phyloP scores from a whole-genome alignment of 2,329 filamentous ascomycete genomes.

The Fusarium sp. region DNA sequence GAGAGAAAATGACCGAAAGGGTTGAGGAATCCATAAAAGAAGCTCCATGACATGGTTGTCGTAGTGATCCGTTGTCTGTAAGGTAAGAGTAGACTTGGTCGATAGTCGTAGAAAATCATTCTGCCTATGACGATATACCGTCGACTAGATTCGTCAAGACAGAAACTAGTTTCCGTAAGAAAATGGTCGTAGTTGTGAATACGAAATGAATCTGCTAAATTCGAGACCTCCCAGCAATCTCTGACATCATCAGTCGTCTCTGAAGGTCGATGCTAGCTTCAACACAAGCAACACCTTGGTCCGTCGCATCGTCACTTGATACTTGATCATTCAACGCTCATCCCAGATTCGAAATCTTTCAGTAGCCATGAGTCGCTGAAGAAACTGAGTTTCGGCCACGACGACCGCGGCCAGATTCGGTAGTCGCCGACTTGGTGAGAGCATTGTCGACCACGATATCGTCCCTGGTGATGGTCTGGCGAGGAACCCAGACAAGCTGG shows the following conservation, averaged over 20 bases:
- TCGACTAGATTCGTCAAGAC: background rate
- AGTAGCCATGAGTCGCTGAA: background rate
- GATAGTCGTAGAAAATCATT: background rate
- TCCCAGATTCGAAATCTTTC: too few species aligned
- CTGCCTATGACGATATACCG: background rate
- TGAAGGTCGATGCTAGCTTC: background rate
- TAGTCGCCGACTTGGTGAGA: slow-evolving; percentile 32
- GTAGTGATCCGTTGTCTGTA: background rate
- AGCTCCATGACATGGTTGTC: background rate
- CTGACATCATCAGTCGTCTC: background rate
- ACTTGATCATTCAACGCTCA: background rate
- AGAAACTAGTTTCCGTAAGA: background rate
- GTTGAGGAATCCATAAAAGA: background rate
- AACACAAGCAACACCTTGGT: background rate
- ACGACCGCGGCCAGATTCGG: slow-evolving; percentile 31
- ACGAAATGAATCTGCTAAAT: background rate
- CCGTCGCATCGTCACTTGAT: background rate
- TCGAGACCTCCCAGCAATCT: background rate
- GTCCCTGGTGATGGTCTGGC: slow-evolving; percentile 17
- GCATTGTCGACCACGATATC: slow-evolving; percentile 40
- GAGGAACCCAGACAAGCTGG: slow-evolving; percentile 43
- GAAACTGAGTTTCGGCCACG: slow-evolving; percentile 30
- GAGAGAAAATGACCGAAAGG: background rate
- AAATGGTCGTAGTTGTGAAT: background rate
- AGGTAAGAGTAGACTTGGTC: background rate